These are phyloP conservation scores for Ramalina intermedia DNA, from an alignment of 495 filamentous ascomycete genomes.

Conservation along the genomic window DNA sequence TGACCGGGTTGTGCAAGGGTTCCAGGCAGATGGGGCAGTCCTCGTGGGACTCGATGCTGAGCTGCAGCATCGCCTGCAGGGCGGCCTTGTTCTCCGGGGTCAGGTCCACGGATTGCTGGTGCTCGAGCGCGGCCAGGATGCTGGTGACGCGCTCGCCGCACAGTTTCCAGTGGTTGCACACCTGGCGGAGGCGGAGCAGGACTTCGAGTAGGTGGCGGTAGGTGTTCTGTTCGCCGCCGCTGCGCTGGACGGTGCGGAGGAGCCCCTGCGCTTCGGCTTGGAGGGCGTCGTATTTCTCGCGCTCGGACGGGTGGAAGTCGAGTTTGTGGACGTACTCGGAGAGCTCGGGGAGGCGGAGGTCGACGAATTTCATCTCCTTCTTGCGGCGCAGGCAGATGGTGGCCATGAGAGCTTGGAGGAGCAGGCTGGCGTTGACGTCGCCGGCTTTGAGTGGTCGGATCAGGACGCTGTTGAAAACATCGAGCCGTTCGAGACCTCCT, in stretches of 20 bases:
- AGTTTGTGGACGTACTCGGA: slow-evolving; percentile 71
- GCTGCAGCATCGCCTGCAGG: slow-evolving; percentile 62
- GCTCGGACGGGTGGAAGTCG: slow-evolving; percentile 59
- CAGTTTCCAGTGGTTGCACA: slow-evolving; percentile 79
- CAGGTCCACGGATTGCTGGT: slow-evolving; percentile 49
- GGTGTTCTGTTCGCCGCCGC: slow-evolving; percentile 27
- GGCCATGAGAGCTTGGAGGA: slow-evolving; percentile 65
- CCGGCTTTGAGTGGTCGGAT: slow-evolving; percentile 53
- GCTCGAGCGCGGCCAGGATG: slow-evolving; percentile 51
- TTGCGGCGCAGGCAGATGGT: slow-evolving; percentile 73
- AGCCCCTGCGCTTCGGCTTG: slow-evolving; percentile 64
- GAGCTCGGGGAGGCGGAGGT: slow-evolving; percentile 64
- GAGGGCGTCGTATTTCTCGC: slow-evolving; percentile 67
- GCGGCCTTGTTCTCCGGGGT: slow-evolving; percentile 59
- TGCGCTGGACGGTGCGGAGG: slow-evolving; percentile 42
- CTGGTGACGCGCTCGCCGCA: slow-evolving; percentile 58
- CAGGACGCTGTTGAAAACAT: slow-evolving; percentile 62
- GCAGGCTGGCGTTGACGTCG: slow-evolving; percentile 39
- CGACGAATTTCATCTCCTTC: slow-evolving; percentile 84
- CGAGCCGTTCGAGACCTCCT: slow-evolving; percentile 60
- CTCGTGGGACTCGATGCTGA: slow-evolving; percentile 69
- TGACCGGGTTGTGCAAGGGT: slow-evolving; percentile 55
- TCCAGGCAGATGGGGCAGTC: slow-evolving; percentile 79
- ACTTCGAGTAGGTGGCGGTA: slow-evolving; percentile 66
- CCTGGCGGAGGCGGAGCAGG: slow-evolving; percentile 70